Base-by-base conservation (phyloP, 2,329 filamentous ascomycete species). In the Alternaria atra region DNA sequence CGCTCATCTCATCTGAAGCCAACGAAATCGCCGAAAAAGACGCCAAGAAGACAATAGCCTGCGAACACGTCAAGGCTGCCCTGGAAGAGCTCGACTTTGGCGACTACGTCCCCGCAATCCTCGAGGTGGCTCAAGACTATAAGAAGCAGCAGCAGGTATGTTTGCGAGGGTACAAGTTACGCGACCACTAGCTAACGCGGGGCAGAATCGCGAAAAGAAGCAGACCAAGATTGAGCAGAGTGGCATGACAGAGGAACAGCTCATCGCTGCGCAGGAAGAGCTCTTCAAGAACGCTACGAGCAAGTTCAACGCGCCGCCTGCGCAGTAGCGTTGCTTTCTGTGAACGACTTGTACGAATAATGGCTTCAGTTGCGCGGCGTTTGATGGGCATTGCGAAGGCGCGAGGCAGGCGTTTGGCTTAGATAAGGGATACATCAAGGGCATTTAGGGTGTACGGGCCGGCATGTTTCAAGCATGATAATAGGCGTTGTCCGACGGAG, bases 1-100 rank as follows among this genome's bases (percentile, higher is more conserved):
- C 95, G 17, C 88, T 99, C 73, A 91, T 99, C 71, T 97, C 94
- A n/a, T 97, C 93, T 48, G 94, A 99, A 82, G 95, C 95, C 64
- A 99, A 99, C 80, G 95, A 99, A 73, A 99, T 99, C 67, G 96
- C 94, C 12, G 95, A 99, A 79, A 97, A 97, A 80, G 95, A 99
- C 75, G 93, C 94, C 51, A 99, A 99, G 84, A 99, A 99, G 86
- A 99, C 95, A 4, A 99, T 99, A 71, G 94, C 94, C 12, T 97
- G 93, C 79, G 95, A 99, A 74, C 95, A 99, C 82, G 96, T 99
- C 72, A 96, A 94, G 75, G 94, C 94, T 75, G 95, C 95, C 0
- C 86, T 99, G 42, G 91, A 94, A 72, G 92, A 97, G 73, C 87
- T 99, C 20, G 95, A 94, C 2, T 99, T 98, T 78, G 86, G 89